Evolutionary conservation across 2,329 filamentous ascomycete genomes (phyloP).

Genomic region (Pseudogymnoascus sp.): DNA sequence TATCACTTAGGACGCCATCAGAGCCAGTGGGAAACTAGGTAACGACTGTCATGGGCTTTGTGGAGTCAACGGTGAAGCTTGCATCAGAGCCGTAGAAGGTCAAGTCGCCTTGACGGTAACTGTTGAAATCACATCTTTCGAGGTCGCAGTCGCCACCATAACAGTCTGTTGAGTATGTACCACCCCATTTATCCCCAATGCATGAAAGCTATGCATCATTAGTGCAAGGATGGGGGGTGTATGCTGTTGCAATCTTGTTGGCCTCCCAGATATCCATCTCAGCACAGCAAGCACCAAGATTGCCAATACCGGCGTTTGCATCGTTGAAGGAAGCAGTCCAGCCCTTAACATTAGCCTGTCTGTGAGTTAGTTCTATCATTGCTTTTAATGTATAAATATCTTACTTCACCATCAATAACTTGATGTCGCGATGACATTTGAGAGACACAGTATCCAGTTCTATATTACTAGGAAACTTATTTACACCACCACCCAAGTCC

Average conservation of each 20-base stretch:
- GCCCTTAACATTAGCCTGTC: conserved; percentile 39
- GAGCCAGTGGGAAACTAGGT: conserved; percentile 43
- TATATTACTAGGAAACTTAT: conserved; percentile 41
- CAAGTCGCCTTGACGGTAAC: conserved; percentile 44
- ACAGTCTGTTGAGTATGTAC: conserved; percentile 31
- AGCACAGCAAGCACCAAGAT: conserved; percentile 49
- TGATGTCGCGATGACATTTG: conserved; percentile 42
- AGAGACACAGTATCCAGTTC: conserved; percentile 53
- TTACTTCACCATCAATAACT: conserved; percentile 38
- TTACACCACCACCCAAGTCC: conserved; percentile 49
- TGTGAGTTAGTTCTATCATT: conserved; percentile 15
- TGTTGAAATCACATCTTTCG: conserved; percentile 50
- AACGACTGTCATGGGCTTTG: conserved; percentile 38
- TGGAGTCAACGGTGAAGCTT: too few species aligned
- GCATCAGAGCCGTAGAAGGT: conserved; percentile 42
- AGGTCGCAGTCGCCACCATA: conserved; percentile 48
- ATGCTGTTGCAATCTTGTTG: conserved; percentile 45
- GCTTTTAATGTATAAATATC: conserved; percentile 29
- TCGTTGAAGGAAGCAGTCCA: conserved; percentile 38
- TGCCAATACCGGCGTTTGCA: conserved; percentile 39
- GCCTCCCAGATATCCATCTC: conserved; percentile 59
- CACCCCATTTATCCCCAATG: conserved; percentile 10
- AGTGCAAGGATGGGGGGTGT: conserved; percentile 46
- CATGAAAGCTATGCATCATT: too few species aligned
- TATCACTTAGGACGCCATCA: conserved; percentile 45